Evolutionary conservation across 495 filamentous ascomycete species (phyloP), one percentile per base, ranked within the genome.

Genomic region (Penicillium alfredii): DNA sequence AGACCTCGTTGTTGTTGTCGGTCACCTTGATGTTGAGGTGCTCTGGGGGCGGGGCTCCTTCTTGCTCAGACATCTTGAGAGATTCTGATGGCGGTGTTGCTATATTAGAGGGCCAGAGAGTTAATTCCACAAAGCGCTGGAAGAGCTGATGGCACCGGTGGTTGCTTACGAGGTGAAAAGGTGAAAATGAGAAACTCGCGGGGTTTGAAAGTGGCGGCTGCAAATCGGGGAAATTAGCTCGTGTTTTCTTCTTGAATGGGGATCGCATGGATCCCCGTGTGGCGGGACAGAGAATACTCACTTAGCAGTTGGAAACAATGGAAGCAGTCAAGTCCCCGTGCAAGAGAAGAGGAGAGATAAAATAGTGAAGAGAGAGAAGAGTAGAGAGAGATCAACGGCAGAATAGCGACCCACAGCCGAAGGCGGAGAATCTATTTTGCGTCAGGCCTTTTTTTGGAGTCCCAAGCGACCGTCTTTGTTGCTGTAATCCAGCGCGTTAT

Each of bases 21-120:
- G 93, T 97, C n/a, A 99, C 93, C 58, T 99, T 99, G 73, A 99
- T 97, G 62, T 99, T 99, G 6, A 99, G 72, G 61, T 99, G 93
- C 62, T 97, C 93, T 65, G 15, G 73, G 64, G 27, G 74, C 71
- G 25, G 80, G 76, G 37, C 73, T 79, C 71, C 72, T 27, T 45
- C 50, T 15, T 51, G 35, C 14, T 53, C 53, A 12, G 53, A 44
- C 53, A 57, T 57, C 6, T 27, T 39, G 31, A 21, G 15, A 14
- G 42, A 25, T 11, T 12, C 36, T 30, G 11, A n/a, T n/a, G n/a
- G n/a, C n/a, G n/a, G n/a, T n/a, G n/a, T n/a, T 40, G 25, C 10
- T 28, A 23, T 17, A 19, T 15, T 16, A 19, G 21, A 3, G 7
- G 18, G 12, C 6, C 12, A 9, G 45, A 71, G 71, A 19, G n/a